A percentile compares a stretch with the other conserved stretches of the same genome.
phyloP scores from a whole-genome alignment of 2,329 filamentous ascomycete genomes.

The Eutypa lata region DNA sequence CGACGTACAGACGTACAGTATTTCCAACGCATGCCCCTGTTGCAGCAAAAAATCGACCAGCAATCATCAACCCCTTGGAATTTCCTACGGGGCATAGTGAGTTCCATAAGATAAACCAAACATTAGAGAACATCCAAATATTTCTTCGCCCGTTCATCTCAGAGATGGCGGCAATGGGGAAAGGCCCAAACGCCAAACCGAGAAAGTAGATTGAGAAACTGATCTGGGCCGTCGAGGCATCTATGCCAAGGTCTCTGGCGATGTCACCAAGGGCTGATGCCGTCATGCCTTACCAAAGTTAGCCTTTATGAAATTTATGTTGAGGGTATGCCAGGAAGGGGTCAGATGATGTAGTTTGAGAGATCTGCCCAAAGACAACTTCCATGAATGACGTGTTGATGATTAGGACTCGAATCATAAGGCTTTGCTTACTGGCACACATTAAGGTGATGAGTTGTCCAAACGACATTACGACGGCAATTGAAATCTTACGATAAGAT shows the following conservation, averaged over 20 bases:
- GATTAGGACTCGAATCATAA: no score
- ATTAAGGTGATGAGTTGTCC: conserved; percentile 33
- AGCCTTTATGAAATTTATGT: no score
- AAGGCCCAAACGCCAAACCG: conserved; percentile 31
- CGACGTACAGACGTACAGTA: conserved; percentile 18
- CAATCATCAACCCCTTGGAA: conserved; percentile 28
- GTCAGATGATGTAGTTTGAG: no score
- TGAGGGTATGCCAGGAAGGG: no score
- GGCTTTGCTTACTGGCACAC: conserved; percentile 24
- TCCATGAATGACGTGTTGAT: no score
- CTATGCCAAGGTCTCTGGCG: conserved; percentile 26
- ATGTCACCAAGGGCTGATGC: conserved; percentile 32
- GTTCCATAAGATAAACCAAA: conserved; percentile 36
- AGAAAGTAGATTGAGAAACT: conserved; percentile 34
- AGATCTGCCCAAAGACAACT: no score
- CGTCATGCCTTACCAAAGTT: conserved; percentile 21
- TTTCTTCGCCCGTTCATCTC: conserved; percentile 33
- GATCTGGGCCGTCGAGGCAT: conserved; percentile 26
- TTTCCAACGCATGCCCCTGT: conserved; percentile 28
- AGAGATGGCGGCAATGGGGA: conserved; percentile 30
- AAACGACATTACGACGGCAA: conserved; percentile 29
- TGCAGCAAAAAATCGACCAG: conserved; percentile 25
- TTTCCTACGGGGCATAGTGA: conserved; percentile 29
- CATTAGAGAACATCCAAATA: conserved; percentile 30
- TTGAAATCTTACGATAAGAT: conserved; percentile 12